Conservation (phyloP, 371 early-diverging fungal species). For the Mortierella sp. region DNA sequence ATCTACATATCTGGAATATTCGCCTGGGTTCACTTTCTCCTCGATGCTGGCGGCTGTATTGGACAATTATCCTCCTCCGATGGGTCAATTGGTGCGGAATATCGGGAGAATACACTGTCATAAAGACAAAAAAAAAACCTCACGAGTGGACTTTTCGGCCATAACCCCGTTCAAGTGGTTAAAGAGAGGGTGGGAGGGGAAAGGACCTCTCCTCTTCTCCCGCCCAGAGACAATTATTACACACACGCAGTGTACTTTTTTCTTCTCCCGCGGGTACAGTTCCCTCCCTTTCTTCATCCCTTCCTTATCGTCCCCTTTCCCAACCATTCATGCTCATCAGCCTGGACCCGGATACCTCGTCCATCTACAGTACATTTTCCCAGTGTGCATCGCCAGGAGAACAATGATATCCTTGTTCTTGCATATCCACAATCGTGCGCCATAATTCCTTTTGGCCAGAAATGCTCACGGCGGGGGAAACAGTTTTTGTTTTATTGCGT, state of each 20-base stretch:
- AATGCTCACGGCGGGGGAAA: constrained; percentile 7
- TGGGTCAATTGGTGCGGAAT: neutral
- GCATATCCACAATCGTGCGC: constrained; percentile 6
- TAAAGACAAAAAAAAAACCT: neutral
- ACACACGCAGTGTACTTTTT: neutral
- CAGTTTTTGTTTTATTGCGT: neutral
- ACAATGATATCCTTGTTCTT: neutral
- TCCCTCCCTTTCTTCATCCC: neutral
- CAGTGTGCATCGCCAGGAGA: neutral
- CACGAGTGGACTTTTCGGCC: neutral
- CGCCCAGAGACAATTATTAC: neutral
- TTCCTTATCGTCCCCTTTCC: neutral
- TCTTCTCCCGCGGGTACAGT: constrained; percentile 5
- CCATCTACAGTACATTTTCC: neutral
- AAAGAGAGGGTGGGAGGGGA: neutral
- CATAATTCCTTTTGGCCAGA: neutral
- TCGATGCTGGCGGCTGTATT: neutral
- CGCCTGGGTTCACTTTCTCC: neutral
- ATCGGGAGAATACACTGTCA: neutral
- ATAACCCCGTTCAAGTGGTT: constrained; percentile 2
- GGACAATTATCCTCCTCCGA: neutral
- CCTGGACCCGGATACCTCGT: constrained; percentile 14
- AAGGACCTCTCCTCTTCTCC: neutral
- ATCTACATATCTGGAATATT: constrained; percentile 13
- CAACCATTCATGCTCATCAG: neutral